A percentile compares a stretch with the other conserved stretches of the same genome.
Evolutionary conservation across 1,284 basidiomycete species (phyloP).

Genomic region (Sporisorium scitamineum): DNA sequence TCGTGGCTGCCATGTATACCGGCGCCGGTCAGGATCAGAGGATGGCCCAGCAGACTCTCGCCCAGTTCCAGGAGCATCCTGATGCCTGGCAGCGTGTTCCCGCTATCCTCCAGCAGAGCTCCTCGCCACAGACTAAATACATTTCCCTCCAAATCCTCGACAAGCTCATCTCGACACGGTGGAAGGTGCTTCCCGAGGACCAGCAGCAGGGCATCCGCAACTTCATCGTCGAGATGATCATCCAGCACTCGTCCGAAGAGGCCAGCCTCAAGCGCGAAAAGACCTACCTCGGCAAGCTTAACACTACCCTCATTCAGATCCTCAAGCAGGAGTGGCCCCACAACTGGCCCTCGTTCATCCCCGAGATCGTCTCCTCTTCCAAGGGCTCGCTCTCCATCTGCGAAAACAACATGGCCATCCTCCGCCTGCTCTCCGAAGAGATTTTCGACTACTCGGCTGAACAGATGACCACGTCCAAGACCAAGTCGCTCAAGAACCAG

Average conservation of each 20-base stretch:
- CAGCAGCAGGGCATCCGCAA: constrained; percentile 87
- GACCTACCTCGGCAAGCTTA: constrained; percentile 96
- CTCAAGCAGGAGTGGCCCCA: constrained; percentile 99
- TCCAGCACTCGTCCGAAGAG: constrained; percentile 87
- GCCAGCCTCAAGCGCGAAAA: constrained; percentile 86
- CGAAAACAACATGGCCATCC: constrained; percentile 99
- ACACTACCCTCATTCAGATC: constrained; percentile 95
- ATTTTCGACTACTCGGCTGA: constrained; percentile 99
- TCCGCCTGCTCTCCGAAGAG: constrained; percentile 97
- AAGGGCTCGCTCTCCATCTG: constrained; percentile 95
- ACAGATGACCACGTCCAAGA: constrained; percentile 98
- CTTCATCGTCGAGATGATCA: constrained; percentile 93
- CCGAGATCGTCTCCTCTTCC: constrained; percentile 96
- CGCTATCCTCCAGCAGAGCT: constrained; percentile 86
- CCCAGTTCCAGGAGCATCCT: constrained; percentile 94
- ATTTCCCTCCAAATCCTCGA: constrained; percentile 68
- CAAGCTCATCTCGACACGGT: constrained; percentile 88
- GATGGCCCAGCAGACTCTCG: constrained; percentile 65
- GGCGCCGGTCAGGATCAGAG: constrained; percentile 62
- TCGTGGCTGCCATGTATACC: constrained; percentile 66
- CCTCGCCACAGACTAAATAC: constrained; percentile 86
- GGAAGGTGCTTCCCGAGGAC: constrained; percentile 94
- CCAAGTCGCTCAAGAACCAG: constrained; percentile 91
- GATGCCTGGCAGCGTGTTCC: constrained; percentile 98
- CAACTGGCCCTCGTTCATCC: constrained; percentile 98